phyloP scores from a whole-genome alignment of 2,329 filamentous ascomycete genomes.

The Hypoxylon sp. region DNA sequence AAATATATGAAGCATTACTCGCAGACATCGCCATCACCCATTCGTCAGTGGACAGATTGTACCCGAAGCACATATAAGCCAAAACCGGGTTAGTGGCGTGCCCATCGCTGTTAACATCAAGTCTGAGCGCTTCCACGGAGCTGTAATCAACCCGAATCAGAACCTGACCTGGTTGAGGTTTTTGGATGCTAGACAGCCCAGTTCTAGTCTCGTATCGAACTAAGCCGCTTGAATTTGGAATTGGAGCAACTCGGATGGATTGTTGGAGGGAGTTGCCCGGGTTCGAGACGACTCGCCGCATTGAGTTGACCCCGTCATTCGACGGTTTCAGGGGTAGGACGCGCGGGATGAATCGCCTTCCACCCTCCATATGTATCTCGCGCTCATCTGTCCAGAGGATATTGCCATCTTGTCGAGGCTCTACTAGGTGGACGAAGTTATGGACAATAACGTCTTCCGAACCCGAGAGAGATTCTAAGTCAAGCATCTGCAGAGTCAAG shows the following conservation, averaged over 20 bases:
- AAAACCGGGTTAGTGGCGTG: not conserved
- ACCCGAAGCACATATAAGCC: constrained; percentile 56
- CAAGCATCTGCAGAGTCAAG: constrained; percentile 50
- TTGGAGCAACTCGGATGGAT: constrained; percentile 51
- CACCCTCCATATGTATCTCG: constrained; percentile 58
- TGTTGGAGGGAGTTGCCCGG: constrained; percentile 55
- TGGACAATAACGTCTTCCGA: constrained; percentile 39
- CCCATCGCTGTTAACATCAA: constrained; percentile 18
- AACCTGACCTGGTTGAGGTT: constrained; percentile 15
- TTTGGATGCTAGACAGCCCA: not conserved
- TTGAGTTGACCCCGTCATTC: constrained; percentile 59
- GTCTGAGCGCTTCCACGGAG: constrained; percentile 52
- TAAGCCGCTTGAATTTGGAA: constrained; percentile 31
- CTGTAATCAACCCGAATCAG: constrained; percentile 58
- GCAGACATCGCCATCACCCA: constrained; percentile 52
- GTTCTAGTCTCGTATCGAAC: constrained; percentile 46
- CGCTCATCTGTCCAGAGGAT: constrained; percentile 55
- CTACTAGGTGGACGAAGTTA: constrained; percentile 41
- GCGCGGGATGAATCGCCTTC: constrained; percentile 57
- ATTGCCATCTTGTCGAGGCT: not conserved
- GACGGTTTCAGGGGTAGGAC: constrained; percentile 58
- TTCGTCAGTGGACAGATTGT: constrained; percentile 47
- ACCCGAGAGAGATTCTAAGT: constrained; percentile 44
- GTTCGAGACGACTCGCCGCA: constrained; percentile 55
- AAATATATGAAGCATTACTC: constrained; percentile 56